phyloP scores from a whole-genome alignment of 257 asterid genomes.

The Jasminum sambac region DNA sequence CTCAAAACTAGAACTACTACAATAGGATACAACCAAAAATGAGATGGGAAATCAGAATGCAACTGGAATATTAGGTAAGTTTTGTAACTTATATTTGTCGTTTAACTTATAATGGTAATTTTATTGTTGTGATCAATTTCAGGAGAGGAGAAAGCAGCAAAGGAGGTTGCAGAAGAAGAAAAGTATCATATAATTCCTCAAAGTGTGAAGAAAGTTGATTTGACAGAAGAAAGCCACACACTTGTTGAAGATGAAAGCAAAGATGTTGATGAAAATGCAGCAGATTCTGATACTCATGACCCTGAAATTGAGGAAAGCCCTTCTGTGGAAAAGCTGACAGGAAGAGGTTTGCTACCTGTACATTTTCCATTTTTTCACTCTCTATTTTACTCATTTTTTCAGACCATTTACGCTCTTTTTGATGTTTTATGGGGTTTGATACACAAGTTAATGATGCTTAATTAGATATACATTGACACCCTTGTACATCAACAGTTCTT shows the following conservation, averaged over 20 bases:
- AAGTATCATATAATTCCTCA: constrained; percentile 27
- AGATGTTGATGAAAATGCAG: constrained; percentile 31
- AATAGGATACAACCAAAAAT: constrained; percentile 25
- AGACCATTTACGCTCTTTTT: not conserved
- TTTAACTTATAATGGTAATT: not conserved
- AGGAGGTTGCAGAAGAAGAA: constrained; percentile 25
- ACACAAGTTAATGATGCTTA: not conserved
- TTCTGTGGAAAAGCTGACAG: constrained; percentile 16
- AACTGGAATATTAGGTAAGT: constrained; percentile 61
- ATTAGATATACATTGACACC: too few relatives aligned
- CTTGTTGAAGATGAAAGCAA: constrained; percentile 29
- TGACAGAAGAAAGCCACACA: constrained; percentile 32
- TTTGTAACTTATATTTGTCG: not conserved
- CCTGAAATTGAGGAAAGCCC: constrained; percentile 18
- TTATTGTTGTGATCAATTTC: not conserved
- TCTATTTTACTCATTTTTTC: not conserved
- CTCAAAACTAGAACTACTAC: not conserved
- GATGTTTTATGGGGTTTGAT: not conserved
- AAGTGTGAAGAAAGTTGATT: constrained; percentile 24
- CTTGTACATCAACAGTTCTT: too few relatives aligned
- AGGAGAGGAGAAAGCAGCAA: constrained; percentile 35
- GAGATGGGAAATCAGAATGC: constrained; percentile 81
- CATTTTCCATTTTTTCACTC: not conserved
- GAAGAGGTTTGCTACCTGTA: constrained; percentile 38
- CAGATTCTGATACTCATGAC: constrained; percentile 21